Base-by-base conservation (phyloP, 352 stramenopile genomes). In the Pythium oligandrum region DNA sequence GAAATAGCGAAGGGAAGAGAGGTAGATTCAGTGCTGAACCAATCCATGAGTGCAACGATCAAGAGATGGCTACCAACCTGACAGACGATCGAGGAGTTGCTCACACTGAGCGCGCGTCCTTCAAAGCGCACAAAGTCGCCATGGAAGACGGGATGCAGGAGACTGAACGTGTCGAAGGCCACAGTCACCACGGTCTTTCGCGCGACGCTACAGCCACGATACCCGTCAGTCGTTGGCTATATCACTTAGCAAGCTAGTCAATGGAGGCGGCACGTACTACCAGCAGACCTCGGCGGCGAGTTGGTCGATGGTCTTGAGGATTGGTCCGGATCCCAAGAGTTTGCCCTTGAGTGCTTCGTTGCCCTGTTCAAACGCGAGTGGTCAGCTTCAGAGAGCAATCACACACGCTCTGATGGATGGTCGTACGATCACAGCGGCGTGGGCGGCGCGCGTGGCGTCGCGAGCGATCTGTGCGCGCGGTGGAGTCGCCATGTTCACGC, bases 241-340 rank as follows among this genome's bases (percentile, higher is more conserved):
- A 26, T 26, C 17, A 26, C 17, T 26, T 26, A 26, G 17, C 17
- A 26, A 26, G 17, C 17, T 26, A 26, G 17, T 40, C 39, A 48
- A 30, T 31, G 7, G 46, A 17, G 6, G 6, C 9, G 17, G 31
- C 38, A 57, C 57, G 44, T 60, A 75, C 63, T 73, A 67, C 54
- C 59, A 61, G 38, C 66, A 60, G 26, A 77, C 66, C 43, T 66
- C 62, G 9, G 70, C 64, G 6, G 63, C 68, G 42, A 83, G 64
- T 36, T 66, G 63, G 50, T 80, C 70, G 47, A 83, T 70, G 51
- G 70, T 68, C 56, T 78, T 70, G 47, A 84, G 56, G 37, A 84
- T 69, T 32, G 68, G 73, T 2, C 73, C 73, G 9, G 73, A 75
- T 35, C 73, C 71, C 6, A 84, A 59, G 51, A 74, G 30, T 43